Conservation (phyloP, 1,284 basidiomycete genomes). For the Ceratobasidium papillatum region DNA sequence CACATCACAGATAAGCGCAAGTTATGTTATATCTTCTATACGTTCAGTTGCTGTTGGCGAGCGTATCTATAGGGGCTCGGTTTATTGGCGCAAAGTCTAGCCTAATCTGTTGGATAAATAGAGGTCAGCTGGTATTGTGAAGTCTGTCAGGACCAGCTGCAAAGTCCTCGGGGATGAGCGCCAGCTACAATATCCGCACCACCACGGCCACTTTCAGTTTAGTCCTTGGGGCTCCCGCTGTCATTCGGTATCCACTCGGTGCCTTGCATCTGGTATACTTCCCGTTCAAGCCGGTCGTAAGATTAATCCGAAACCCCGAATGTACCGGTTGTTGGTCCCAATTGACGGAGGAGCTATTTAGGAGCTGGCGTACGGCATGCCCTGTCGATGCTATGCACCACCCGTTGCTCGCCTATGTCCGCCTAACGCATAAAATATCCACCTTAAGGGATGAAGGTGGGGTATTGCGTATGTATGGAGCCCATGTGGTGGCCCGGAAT, state of each 20-base stretch:
- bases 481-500: not conserved
- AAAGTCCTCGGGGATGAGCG: too few relatives aligned
- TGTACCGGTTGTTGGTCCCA: not conserved
- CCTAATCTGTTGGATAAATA: not conserved
- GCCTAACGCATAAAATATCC: not conserved
- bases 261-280: not conserved
- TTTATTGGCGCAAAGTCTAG: not conserved
- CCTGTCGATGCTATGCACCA: not conserved
- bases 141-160: too few relatives aligned
- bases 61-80: not conserved
- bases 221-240: not conserved
- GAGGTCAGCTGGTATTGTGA: too few relatives aligned
- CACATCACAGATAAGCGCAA: too few relatives aligned
- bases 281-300: not conserved
- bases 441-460: not conserved
- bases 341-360: not conserved
- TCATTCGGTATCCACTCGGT: not conserved
- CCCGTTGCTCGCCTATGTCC: conserved; percentile 9
- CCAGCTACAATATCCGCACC: not conserved
- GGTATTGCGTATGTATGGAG: not conserved
- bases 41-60: too few relatives aligned
- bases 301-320: not conserved
- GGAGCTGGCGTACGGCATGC: not conserved
- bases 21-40: too few relatives aligned
- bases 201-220: not conserved